phyloP scores from a whole-genome alignment of 768 basidiomycete species.

The Mycena floridula region DNA sequence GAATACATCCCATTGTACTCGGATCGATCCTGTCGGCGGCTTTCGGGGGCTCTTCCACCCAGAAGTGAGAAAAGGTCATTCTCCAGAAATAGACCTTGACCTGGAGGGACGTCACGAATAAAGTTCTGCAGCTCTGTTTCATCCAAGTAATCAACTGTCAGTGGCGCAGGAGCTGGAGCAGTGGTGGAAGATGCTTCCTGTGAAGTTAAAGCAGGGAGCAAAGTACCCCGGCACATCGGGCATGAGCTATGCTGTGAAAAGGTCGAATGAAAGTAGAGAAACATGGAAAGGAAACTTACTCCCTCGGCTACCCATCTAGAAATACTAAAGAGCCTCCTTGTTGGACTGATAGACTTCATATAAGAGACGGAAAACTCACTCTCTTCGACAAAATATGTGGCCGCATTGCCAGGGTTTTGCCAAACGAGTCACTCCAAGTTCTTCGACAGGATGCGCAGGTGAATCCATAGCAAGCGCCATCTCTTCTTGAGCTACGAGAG shows the following conservation, averaged over 20 bases:
- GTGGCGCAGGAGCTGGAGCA: background rate
- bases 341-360: constrained; percentile 11
- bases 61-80: too few relatives aligned
- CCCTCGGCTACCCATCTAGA: constrained; percentile 55
- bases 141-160: background rate
- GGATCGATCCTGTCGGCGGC: constrained; percentile 18
- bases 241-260: constrained; percentile 51
- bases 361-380: constrained; percentile 38
- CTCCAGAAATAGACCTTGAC: too few relatives aligned
- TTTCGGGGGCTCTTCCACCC: constrained; percentile 2
- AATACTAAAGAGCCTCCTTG: constrained; percentile 37
- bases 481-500: constrained; percentile 71
- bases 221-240: constrained; percentile 53
- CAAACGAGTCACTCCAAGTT: constrained; percentile 65
- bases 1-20: constrained; percentile 58
- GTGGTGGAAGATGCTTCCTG: background rate
- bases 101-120: background rate
- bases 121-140: constrained; percentile 8
- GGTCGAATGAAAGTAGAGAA: constrained; percentile 7
- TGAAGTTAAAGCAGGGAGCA: too few relatives aligned
- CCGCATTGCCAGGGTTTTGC: constrained; percentile 45
- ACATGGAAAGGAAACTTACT: constrained; percentile 28
- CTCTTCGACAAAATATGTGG: constrained; percentile 78
- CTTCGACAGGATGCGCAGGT: constrained; percentile 64
- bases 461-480: constrained; percentile 71